Evolutionary conservation across 1,139 yeast species (phyloP).

Genomic region (Lodderomyces jiufengensis): DNA sequence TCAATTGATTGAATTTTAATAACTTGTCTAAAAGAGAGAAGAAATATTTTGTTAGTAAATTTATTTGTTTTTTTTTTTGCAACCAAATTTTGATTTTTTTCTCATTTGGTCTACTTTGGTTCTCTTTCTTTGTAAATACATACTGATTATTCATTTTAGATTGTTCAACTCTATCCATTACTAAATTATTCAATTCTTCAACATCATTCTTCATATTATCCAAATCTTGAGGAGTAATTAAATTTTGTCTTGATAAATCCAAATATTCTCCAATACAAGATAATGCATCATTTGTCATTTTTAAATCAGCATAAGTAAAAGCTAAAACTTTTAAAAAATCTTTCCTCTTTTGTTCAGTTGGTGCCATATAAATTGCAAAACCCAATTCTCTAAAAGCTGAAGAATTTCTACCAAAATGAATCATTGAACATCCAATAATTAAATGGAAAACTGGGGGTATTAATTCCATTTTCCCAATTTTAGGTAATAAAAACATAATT

Average conservation of each 20-base stretch:
- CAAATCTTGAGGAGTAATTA: slow-evolving; percentile 5
- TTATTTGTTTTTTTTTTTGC: no score
- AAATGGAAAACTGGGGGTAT: slow-evolving; percentile 10
- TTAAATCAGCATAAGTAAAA: slow-evolving; percentile 7
- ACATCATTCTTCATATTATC: slow-evolving; percentile 7
- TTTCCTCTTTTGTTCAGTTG: slow-evolving; percentile 4
- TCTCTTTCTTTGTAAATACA: slow-evolving; percentile 1
- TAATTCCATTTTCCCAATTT: slow-evolving; percentile 4
- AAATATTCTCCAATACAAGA: slow-evolving; percentile 13
- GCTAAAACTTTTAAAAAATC: slow-evolving; percentile 10
- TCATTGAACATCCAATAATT: slow-evolving; percentile 11
- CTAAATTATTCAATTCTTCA: slow-evolving; percentile 4
- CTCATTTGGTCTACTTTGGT: neutral
- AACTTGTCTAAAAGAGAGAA: slow-evolving; percentile 1
- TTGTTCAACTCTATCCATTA: slow-evolving; percentile 4
- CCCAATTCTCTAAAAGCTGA: slow-evolving; percentile 12
- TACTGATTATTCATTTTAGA: slow-evolving; percentile 5
- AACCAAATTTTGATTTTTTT: neutral
- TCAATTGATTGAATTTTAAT: slow-evolving; percentile 8
- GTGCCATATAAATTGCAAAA: slow-evolving; percentile 10
- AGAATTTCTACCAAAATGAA: slow-evolving; percentile 9
- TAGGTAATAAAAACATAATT: slow-evolving; percentile 10
- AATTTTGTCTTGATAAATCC: slow-evolving; percentile 9
- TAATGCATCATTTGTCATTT: slow-evolving; percentile 9
- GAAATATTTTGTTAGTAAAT: slow-evolving; percentile 7